Evolutionary conservation across 2,329 filamentous ascomycete species (phyloP), one percentile per base, ranked within the genome.

Genomic region (Pseudomassariella vexata): DNA sequence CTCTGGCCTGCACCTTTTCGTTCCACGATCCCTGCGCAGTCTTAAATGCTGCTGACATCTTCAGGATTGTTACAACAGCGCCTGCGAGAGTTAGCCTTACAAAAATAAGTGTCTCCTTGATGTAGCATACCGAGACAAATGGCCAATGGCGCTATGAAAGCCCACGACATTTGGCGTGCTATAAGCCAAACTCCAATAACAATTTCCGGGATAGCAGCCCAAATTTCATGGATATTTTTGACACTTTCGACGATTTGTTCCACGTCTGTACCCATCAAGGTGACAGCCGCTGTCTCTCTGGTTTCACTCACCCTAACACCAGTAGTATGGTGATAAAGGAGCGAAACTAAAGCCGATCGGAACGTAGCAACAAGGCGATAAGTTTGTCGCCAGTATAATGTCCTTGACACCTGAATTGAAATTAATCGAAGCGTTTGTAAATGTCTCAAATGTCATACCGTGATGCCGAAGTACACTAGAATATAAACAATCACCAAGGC

Each of bases 1-100:
- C 55, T 5, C 65, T 59, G 23, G 56, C 50, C 42, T 69, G 57
- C 9, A 68, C 61, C 17, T 50, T 56, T 28, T 62, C 57, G 20
- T 64, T 58, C 65, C 64, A 68, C 1, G 48, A 41, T 44, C 38
- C 54, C 39, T 48, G 53, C 19, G 42, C 56, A 9, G 19, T 39
- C 17, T 34, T 47, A 8, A 39, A 36, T 5, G 34, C 32, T 15
- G 21, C 35, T 10, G 39, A 24, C 11, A 52, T 16, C n/a, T n/a
- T n/a, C n/a, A n/a, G n/a, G n/a, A n/a, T n/a, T n/a, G n/a, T n/a
- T n/a, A n/a, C n/a, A n/a, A n/a, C n/a, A n/a, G n/a, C n/a, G n/a
- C n/a, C n/a, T n/a, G n/a, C n/a, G n/a, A n/a, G n/a, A n/a, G n/a
- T n/a, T n/a, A n/a, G n/a, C n/a, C n/a, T n/a, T n/a, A n/a, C n/a